phyloP scores from a whole-genome alignment of 2,329 filamentous ascomycete species.

The Thielaviopsis euricoi region DNA sequence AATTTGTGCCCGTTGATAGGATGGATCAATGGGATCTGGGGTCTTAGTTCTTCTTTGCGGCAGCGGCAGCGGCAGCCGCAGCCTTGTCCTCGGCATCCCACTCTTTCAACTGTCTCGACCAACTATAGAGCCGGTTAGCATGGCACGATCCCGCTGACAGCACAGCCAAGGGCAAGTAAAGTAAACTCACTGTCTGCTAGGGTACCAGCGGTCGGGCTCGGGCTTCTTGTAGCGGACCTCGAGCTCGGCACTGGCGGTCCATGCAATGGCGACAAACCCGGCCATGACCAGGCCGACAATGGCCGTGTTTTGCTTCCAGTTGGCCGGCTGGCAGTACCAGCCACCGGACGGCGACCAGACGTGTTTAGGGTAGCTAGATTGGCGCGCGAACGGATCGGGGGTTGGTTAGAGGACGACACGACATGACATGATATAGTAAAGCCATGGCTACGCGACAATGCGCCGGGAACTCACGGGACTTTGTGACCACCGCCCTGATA shows the following conservation, averaged over 20 bases:
- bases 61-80: constrained; percentile 20
- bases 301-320: constrained; percentile 88
- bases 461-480: constrained; percentile 8
- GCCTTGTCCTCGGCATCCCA: constrained; percentile 27
- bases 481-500: constrained; percentile 1
- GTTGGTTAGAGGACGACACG: neutral
- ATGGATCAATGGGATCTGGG: too few species aligned
- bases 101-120: constrained; percentile 29
- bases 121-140: constrained; percentile 17
- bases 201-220: constrained; percentile 61
- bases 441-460: neutral
- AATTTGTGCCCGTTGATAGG: neutral
- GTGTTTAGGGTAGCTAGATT: constrained; percentile 78
- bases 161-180: too few species aligned
- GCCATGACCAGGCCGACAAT: constrained; percentile 53
- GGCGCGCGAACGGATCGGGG: constrained; percentile 3
- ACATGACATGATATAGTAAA: too few species aligned
- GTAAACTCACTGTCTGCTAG: constrained; percentile 68
- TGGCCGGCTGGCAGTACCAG: constrained; percentile 88
- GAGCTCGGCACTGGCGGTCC: constrained; percentile 56
- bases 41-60: constrained; percentile 17
- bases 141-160: neutral
- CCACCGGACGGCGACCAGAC: constrained; percentile 97
- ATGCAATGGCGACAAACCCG: constrained; percentile 51
- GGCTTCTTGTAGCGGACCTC: constrained; percentile 63